Evolutionary conservation across 2,329 filamentous ascomycete genomes (phyloP), one percentile per base, ranked within the genome.

Genomic region (Fusarium illudens): DNA sequence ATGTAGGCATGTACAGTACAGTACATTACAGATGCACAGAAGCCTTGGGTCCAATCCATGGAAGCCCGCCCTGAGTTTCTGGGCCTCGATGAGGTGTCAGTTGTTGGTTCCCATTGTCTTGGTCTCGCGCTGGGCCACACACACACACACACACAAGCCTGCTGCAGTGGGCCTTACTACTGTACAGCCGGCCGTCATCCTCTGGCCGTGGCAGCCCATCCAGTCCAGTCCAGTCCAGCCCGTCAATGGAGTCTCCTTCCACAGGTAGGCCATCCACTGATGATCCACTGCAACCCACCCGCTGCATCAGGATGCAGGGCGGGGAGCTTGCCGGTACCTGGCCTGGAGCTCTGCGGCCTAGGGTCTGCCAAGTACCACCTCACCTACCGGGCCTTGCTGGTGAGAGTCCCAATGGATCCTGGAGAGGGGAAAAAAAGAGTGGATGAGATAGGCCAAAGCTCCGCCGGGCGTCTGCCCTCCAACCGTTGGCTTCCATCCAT

Each of bases 371-470:
- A 15, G 65, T 62, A 67, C 62, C 46, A 8, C 27, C 17, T 20
- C 10, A 27, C 29, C 46, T 34, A 50, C 27, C 17, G 29, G 29
- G 17, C 29, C 6, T 30, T 49, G 46, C 20, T 30, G 30, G 48
- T 22, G 49, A 29, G 49, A 30, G 33, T 20, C 46, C 30, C n/a
- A 54, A 37, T 44, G 33, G 37, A 27, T n/a, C n/a, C n/a, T n/a
- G 30, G 22, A 42, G 25, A 34, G 25, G 13, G 42, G 29, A 53
- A 54, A 29, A 30, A 51, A 27, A 60, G 60, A 44, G 8, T 27
- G 49, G 60, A 61, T 51, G 48, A 54, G 42, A 61, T 34, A 67
- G 60, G 63, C 30, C 17, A 59, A 64, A 66, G 60, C 56, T 66
- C 42, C 27, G 58, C 50, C 6, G 42, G 37, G 33, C 55, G 55